Evolutionary conservation across 345 rosid species (phyloP), one percentile per base, ranked within the genome.

Genomic region (Gossypium turneri): DNA sequence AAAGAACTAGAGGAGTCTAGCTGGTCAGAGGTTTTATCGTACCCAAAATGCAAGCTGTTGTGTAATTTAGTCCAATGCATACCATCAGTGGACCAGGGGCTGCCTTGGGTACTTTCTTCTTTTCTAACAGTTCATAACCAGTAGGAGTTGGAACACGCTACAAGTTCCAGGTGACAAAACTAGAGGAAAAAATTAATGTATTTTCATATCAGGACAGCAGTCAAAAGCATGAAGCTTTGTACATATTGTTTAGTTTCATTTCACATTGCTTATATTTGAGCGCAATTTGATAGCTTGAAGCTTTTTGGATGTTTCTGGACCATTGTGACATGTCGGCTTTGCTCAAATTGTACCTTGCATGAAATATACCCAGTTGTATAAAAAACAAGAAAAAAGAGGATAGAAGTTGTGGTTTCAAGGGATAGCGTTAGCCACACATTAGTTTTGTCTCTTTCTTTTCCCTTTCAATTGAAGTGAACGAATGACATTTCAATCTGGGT

Each of bases 11-110:
- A 48, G 9, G 55, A 48, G 72, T 48, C 27, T 22, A 48, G 47
- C 24, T 56, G 72, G 62, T 34, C 38, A 47, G 56, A 52, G 57
- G 78, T 38, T 48, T 48, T 55, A 24, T 25, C 72, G 76, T 56
- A 20, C 78, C 20, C 59, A 12, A 45, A 62, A 47, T 24, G 20
- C 8, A 48, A 67, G 72, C 20, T 48, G 57, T 48, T 48, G 1
- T 47, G 29, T 8, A 27, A 24, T 48, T 24, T 67, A 41, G 72
- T 38, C 38, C 56, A 20, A 24, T 67, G 19, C 22, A 67, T 3
- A 48, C 9, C 20, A 24, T 15, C 12, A 24, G 72, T 48, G 71
- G 56, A 22, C 19, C 71, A 48, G 41, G 22, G 41, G 12, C 72
- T 67, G 72, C 25, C 17, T 51, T 16, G 61, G 61, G n/a, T 24